Evolutionary conservation across 1,284 basidiomycete genomes (phyloP).

Genomic region (Ustilago xerochloae): DNA sequence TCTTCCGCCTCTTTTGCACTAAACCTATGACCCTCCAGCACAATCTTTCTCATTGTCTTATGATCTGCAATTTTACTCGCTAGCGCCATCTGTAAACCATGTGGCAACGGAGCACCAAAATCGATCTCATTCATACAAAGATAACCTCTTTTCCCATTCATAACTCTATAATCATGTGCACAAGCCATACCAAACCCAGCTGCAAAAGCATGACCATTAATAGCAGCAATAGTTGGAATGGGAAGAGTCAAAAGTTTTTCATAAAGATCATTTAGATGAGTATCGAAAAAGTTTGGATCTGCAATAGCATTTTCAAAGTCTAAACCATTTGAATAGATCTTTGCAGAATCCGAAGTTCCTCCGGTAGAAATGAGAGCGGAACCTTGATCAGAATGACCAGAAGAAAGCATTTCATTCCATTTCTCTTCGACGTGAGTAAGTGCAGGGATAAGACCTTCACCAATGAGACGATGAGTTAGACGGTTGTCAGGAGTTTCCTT

Average conservation of each 20-base stretch:
- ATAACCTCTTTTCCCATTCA: conserved; percentile 85
- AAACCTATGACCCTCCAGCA: conserved; percentile 85
- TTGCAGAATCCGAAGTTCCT: conserved; percentile 25
- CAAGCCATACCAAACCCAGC: conserved; percentile 83
- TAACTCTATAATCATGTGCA: conserved; percentile 88
- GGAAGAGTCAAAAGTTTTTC: conserved; percentile 70
- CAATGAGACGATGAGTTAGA: conserved; percentile 74
- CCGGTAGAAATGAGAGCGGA: conserved; percentile 62
- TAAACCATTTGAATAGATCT: conserved; percentile 73
- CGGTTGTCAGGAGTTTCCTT: conserved; percentile 75
- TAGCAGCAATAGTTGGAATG: conserved; percentile 79
- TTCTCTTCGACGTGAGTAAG: conserved; percentile 81
- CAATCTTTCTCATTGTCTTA: conserved; percentile 78
- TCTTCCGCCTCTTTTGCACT: conserved; percentile 78
- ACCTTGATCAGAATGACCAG: conserved; percentile 42
- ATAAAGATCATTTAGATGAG: conserved; percentile 70
- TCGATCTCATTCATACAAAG: conserved; percentile 86
- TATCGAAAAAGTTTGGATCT: conserved; percentile 76
- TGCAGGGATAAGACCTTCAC: conserved; percentile 77
- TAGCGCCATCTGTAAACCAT: conserved; percentile 73
- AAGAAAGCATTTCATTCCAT: conserved; percentile 74
- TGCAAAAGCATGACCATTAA: conserved; percentile 92
- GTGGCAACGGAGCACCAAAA: conserved; percentile 59
- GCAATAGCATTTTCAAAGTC: conserved; percentile 76
- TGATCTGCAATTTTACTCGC: conserved; percentile 76